Evolutionary conservation across 2,329 filamentous ascomycete species (phyloP).

Genomic region (Cladosporium oxysporum): DNA sequence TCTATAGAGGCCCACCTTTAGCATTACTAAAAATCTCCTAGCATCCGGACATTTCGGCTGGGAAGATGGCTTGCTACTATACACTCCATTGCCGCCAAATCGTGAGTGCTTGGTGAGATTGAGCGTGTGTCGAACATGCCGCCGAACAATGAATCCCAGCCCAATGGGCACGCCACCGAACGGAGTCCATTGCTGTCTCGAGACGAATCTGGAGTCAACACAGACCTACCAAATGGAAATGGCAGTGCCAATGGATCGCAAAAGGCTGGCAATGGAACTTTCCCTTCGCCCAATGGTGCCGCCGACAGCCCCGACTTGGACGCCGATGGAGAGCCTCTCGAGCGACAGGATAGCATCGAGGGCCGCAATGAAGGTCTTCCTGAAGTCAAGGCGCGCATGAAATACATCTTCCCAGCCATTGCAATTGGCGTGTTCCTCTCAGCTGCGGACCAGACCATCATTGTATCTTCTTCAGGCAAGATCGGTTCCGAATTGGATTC

Average conservation of each 20-base stretch:
- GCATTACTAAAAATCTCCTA: slow-evolving; percentile 1
- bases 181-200: slow-evolving; percentile 10
- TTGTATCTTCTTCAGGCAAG: slow-evolving; percentile 73
- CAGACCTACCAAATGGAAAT: not conserved
- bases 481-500: slow-evolving; percentile 76
- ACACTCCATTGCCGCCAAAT: not conserved
- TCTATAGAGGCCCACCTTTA: slow-evolving; percentile 10
- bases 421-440: slow-evolving; percentile 69
- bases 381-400: slow-evolving; percentile 53
- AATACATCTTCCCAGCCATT: slow-evolving; percentile 62
- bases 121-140: not conserved
- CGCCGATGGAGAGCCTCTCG: slow-evolving; percentile 37
- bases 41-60: not conserved
- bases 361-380: slow-evolving; percentile 45
- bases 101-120: not conserved
- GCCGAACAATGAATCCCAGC: not conserved
- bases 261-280: not conserved
- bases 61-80: not conserved
- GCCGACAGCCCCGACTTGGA: slow-evolving; percentile 15
- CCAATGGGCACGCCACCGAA: slow-evolving; percentile 5
- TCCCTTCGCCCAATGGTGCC: not conserved
- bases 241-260: not conserved
- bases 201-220: not conserved
- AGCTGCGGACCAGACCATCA: slow-evolving; percentile 74
- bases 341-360: slow-evolving; percentile 37